Percentiles rank a stretch among this genome's conserved stretches.
Evolutionary conservation across 768 basidiomycete genomes (phyloP).

Genomic region (Lanmaoa pseudosensibilis): DNA sequence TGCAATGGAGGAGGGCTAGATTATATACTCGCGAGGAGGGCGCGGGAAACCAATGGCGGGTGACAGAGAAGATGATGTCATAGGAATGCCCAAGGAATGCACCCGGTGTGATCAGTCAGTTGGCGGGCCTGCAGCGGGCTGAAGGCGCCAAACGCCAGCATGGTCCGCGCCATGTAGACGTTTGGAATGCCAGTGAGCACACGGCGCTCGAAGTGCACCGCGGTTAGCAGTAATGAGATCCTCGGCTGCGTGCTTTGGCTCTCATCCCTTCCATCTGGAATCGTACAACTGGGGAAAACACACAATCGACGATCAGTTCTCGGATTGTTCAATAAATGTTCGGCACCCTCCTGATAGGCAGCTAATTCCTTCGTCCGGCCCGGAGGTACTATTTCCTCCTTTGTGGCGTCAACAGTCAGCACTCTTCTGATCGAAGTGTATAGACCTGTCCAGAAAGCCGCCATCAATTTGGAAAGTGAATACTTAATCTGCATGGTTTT

Average conservation of each 20-base stretch:
- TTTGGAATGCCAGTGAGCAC: conserved; percentile 4
- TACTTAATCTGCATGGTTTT: background rate
- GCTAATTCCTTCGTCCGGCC: background rate
- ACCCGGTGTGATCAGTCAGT: background rate
- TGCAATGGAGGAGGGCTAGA: background rate
- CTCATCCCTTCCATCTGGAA: background rate
- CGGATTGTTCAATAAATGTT: background rate
- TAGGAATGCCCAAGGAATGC: conserved; percentile 11
- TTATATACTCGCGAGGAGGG: conserved; percentile 24
- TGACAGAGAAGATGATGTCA: conserved; percentile 18
- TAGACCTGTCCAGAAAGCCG: background rate
- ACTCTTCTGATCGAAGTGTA: background rate
- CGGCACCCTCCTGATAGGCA: background rate
- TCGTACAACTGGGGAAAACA: background rate
- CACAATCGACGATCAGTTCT: background rate
- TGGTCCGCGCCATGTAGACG: background rate
- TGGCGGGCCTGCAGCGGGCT: background rate
- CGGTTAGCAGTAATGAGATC: background rate
- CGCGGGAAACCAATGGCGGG: conserved; percentile 11
- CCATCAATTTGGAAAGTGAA: background rate
- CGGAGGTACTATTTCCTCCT: background rate
- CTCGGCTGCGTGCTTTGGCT: background rate
- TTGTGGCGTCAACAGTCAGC: too few species aligned
- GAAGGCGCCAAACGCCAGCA: background rate
- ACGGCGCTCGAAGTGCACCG: background rate